Evolutionary conservation across 2,329 filamentous ascomycete species (phyloP), one percentile per base, ranked within the genome.

Genomic region (Cladosporium sphaerospermum): DNA sequence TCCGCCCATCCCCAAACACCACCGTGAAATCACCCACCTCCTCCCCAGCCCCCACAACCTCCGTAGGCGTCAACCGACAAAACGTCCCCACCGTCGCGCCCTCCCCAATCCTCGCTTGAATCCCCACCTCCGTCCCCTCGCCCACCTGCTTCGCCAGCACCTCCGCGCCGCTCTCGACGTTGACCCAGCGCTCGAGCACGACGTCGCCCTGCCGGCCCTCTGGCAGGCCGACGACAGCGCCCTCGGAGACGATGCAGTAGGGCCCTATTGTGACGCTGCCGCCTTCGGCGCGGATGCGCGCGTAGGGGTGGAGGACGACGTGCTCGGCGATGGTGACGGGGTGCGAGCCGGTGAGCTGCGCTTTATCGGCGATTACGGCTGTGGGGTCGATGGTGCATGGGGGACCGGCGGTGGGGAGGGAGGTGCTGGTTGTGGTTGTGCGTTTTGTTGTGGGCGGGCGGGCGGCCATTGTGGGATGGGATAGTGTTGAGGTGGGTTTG

Each of bases 301-400:
- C 82, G 45, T 91, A 88, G 1, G 93, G 91, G 64, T 97, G 92
- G n/a, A 99, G 73, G 6, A 96, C 81, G 3, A 83, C 85, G 64
- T 89, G 84, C 19, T 87, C 78, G 53, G 85, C 85, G 57, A 97
- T 83, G 42, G 82, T 85, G 58, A 99, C 88, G 1, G 83, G 84
- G 67, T 95, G 80, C 2, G 80, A 83, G 58, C 93, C 93, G n/a
- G 71, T 81, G 14, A 77, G 63, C 34, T 71, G 66, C 3, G 72
- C 75, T 60, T 76, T 75, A 40, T 75, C 72, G 4, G 74, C 73
- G 48, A 79, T 69, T 47, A 77, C 69, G 49, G 73, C 74, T 3
- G 69, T 66, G 32, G 73, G 69, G 64, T 79, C 73, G 58, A 78
- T 67, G 53, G 65, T 66, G 57, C 64, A 69, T 48, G 61, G 70